Base-by-base conservation (phyloP, 352 stramenopile species). In the Blastocystis sp. region DNA sequence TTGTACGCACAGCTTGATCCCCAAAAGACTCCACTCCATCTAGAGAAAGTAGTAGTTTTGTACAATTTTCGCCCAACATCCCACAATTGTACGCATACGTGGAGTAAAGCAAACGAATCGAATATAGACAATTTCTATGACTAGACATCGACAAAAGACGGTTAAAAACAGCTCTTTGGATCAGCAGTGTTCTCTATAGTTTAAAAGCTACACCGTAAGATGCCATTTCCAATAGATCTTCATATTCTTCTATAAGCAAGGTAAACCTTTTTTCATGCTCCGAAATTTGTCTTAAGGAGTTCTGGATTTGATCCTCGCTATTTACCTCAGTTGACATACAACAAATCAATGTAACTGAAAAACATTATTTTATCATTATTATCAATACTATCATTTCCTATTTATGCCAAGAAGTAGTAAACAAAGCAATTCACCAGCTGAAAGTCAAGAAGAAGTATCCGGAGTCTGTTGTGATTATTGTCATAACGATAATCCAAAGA, bases 21-120 rank as follows among this genome's bases (percentile, higher is more conserved):
- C 73, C 73, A 69, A 54, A 68, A 6, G 73, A 84, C 3, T 53
- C n/a, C 13, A 84, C 50, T 23, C 47, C 47, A 66, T 84, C 73
- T 2, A 84, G 50, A 53, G 50, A 8, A 9, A 84, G 53, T 7
- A 84, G n/a, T 18, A 84, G 55, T 11, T 61, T 50, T 15, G 53
- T 84, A 45, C 73, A 84, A 7, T 61, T 64, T n/a, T 84, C 73
- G 23, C 23, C 73, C 11, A 84, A 34, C 73, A 84, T 64, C n/a
- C 47, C 47, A 41, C 73, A 84, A 13, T 68, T 56, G 39, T 84
- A 84, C 6, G 29, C 55, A 53, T 68, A 84, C 20, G 73, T 68
- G 0, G 73, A 84, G 68, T 84, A 84, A 15, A 68, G 29, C 47
- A 84, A 68, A 37, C 73, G 73, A 50, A 66, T 84, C 26, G 45